Evolutionary conservation across 2,329 filamentous ascomycete genomes (phyloP).

Genomic region (Scleromitrula shiraiana): DNA sequence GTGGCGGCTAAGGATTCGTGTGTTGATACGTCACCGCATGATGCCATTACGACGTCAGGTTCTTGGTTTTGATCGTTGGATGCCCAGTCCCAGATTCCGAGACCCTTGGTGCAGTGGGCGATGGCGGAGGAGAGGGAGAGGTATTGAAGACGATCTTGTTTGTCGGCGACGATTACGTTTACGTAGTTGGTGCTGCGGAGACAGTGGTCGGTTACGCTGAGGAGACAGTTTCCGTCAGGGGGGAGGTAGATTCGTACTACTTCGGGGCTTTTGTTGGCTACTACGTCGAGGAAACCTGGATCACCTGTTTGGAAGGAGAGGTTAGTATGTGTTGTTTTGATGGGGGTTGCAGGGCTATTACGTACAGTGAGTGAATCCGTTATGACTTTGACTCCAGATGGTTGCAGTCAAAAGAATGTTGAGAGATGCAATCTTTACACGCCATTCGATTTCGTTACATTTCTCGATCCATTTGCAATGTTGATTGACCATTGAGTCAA

Average conservation of each 20-base stretch:
- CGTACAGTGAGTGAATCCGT: too few relatives aligned
- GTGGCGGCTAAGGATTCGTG: constrained; percentile 68
- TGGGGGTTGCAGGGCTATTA: too few relatives aligned
- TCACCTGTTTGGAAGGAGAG: constrained; percentile 37
- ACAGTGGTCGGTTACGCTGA: constrained; percentile 71
- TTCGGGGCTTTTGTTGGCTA: constrained; percentile 72
- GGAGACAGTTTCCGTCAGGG: constrained; percentile 69
- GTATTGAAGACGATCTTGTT: constrained; percentile 71
- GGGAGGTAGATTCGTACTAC: constrained; percentile 76
- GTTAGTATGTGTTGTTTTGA: too few relatives aligned
- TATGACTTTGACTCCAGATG: constrained; percentile 61
- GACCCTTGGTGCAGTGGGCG: constrained; percentile 69
- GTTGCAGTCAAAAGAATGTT: constrained; percentile 74
- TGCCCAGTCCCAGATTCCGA: constrained; percentile 71
- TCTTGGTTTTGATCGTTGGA: constrained; percentile 61
- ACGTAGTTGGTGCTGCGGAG: constrained; percentile 68
- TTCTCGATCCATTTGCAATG: constrained; percentile 84
- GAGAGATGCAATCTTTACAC: constrained; percentile 62
- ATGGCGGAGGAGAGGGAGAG: constrained; percentile 66
- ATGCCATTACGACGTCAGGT: constrained; percentile 69
- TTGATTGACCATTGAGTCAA: constrained; percentile 80
- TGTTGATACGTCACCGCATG: constrained; percentile 66
- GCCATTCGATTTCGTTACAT: constrained; percentile 71
- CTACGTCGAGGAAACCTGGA: constrained; percentile 70
- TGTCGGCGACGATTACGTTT: constrained; percentile 73